Conservation (phyloP, 1,284 basidiomycete species). For the Cryptococcus maquisensis region DNA sequence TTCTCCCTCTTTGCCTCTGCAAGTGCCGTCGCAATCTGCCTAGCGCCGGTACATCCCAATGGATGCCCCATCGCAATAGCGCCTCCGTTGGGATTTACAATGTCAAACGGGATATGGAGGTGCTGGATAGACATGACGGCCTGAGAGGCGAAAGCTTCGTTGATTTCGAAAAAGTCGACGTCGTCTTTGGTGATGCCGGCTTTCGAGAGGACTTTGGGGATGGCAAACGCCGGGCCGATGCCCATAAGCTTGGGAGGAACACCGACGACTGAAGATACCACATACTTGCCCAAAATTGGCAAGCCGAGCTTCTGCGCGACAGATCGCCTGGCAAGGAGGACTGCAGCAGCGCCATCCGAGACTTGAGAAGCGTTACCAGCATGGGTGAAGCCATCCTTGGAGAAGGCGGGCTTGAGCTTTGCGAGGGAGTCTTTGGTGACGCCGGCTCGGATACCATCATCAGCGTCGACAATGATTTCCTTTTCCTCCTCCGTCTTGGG, state of each 20-base stretch:
- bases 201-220: slow-evolving; percentile 74
- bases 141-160: slow-evolving; percentile 84
- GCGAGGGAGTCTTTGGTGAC: slow-evolving; percentile 79
- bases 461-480: slow-evolving; percentile 73
- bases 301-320: slow-evolving; percentile 83
- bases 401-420: slow-evolving; percentile 93
- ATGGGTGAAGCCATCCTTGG: slow-evolving; percentile 82
- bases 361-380: slow-evolving; percentile 91
- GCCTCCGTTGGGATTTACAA: slow-evolving; percentile 86
- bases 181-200: slow-evolving; percentile 69
- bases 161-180: slow-evolving; percentile 85
- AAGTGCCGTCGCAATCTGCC: slow-evolving; percentile 83
- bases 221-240: slow-evolving; percentile 85
- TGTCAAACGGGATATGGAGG: slow-evolving; percentile 67
- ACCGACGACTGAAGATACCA: slow-evolving; percentile 71
- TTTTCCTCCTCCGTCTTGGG: slow-evolving; percentile 79
- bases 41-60: slow-evolving; percentile 75
- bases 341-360: slow-evolving; percentile 95
- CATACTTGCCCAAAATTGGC: slow-evolving; percentile 89
- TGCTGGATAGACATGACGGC: slow-evolving; percentile 74
- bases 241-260: slow-evolving; percentile 88
- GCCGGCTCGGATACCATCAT: slow-evolving; percentile 90
- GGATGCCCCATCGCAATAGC: slow-evolving; percentile 74
- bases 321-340: slow-evolving; percentile 79
- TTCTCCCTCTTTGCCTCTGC: slow-evolving; percentile 72